Conservation (phyloP, 2,329 filamentous ascomycete species). For the Aotearoamyces nothofagi region DNA sequence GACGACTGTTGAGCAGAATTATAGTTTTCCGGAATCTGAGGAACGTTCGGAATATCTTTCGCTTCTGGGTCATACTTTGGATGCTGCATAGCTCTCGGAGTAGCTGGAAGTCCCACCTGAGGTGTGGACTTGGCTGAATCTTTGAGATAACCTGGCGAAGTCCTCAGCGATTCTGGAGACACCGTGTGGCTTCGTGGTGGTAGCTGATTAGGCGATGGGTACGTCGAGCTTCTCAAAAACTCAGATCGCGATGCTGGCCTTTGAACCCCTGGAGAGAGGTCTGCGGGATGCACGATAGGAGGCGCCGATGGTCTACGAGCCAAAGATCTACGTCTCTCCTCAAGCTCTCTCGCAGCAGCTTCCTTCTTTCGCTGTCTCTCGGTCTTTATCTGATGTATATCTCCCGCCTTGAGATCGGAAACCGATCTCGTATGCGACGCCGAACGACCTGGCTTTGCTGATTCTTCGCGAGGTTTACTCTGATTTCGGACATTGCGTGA, state of each 20-base stretch:
- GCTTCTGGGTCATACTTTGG: conserved; percentile 49
- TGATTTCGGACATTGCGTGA: conserved; percentile 11
- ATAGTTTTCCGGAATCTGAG: conserved; percentile 33
- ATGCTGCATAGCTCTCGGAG: conserved; percentile 80
- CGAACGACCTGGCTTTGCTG: conserved; percentile 11
- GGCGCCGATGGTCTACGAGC: conserved; percentile 68
- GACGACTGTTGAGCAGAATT: conserved; percentile 8
- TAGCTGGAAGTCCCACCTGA: conserved; percentile 71
- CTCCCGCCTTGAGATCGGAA: conserved; percentile 33
- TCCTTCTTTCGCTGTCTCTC: conserved; percentile 56
- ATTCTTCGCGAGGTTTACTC: conserved; percentile 12
- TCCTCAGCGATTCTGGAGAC: conserved; percentile 20
- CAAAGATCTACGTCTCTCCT: conserved; percentile 73
- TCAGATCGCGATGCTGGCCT: conserved; percentile 9
- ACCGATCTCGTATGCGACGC: conserved; percentile 23
- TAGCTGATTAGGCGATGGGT: conserved; percentile 24
- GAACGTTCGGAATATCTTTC: conserved; percentile 39
- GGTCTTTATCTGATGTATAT: conserved; percentile 38
- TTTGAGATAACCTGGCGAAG: conserved; percentile 18
- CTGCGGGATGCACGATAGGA: conserved; percentile 59
- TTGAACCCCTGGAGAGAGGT: conserved; percentile 20
- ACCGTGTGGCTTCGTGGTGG: conserved; percentile 49
- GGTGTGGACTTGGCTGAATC: conserved; percentile 31
- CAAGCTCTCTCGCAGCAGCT: conserved; percentile 67
- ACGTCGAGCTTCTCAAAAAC: conserved; percentile 9